phyloP scores from a whole-genome alignment of 371 early-diverging fungal species.

The Mortierella sp. region DNA sequence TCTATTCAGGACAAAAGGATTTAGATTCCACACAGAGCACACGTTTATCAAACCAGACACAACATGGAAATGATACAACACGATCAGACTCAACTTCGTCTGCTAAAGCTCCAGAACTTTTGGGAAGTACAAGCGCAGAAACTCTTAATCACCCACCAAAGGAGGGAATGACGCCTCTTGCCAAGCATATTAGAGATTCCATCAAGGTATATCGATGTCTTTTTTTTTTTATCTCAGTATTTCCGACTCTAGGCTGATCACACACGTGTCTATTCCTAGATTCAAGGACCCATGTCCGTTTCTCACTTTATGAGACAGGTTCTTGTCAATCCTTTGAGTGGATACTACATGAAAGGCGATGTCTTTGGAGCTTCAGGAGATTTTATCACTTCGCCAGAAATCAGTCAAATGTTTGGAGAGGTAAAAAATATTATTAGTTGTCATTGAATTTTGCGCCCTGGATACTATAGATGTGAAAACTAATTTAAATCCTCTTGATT shows the following conservation, averaged over 20 bases:
- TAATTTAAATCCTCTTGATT: no score
- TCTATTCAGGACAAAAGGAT: slow-evolving; percentile 23
- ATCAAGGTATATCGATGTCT: slow-evolving; percentile 62
- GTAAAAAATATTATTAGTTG: slow-evolving; percentile 34
- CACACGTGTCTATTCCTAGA: slow-evolving; percentile 43
- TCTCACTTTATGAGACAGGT: slow-evolving; percentile 92
- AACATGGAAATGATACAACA: not conserved
- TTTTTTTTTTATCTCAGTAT: not conserved
- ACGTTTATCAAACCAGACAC: slow-evolving; percentile 1
- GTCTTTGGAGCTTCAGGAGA: slow-evolving; percentile 96
- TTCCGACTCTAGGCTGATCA: not conserved
- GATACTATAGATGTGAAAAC: no score
- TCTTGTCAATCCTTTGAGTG: slow-evolving; percentile 88
- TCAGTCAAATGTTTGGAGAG: slow-evolving; percentile 98
- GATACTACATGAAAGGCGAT: slow-evolving; percentile 93
- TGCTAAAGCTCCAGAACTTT: not conserved
- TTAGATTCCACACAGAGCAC: slow-evolving; percentile 1
- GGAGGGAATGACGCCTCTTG: slow-evolving; percentile 69
- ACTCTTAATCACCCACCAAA: slow-evolving; percentile 40
- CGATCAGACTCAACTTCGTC: not conserved
- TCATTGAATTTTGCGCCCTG: no score
- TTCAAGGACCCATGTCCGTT: slow-evolving; percentile 88
- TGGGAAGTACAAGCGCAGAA: not conserved
- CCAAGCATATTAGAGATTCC: slow-evolving; percentile 71
- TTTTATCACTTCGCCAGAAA: slow-evolving; percentile 96